Base-by-base conservation (phyloP, 2,329 filamentous ascomycete genomes). In the Cladosporium sphaerospermum region DNA sequence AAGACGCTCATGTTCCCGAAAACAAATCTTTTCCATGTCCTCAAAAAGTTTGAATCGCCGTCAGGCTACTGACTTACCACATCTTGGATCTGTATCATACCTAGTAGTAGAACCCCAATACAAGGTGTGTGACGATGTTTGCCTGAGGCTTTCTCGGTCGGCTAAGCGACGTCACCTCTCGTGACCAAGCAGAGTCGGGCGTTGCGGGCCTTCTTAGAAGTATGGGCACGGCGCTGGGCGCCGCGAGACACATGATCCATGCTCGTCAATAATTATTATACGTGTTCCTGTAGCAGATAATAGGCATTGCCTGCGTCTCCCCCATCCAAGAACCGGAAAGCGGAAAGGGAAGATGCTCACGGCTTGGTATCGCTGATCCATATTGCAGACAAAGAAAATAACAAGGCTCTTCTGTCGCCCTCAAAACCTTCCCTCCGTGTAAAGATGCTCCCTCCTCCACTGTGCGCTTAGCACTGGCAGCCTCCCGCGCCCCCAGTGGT, bases 401-500 rank as follows among this genome's bases (percentile, higher is more conserved):
- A 39, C 8, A 39, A 39, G 47, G 48, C 40, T 23, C 47, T 34
- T 50, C 47, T 50, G 47, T 50, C 39, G 47, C 39, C 37, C n/a
- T 14, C 3, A 33, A 41, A 39, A 28, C 23, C 23, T 28, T 7
- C 7, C 4, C 23, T 28, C 7, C 23, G 5, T 28, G 23, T 14
- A 39, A 39, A 39, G 34, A 39, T 28, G 23, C 36, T 39, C n/a
- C 36, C 9, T 16, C 39, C 37, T 43, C 48, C 18, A 10, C 48
- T 51, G 40, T 43, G 16, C 36, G 36, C 36, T 39, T 78, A 88
- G 69, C 84, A 87, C 65, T 82, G 81, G 74, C 84, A 88, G 44
- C 77, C 75, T 54, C 76, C 78, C 13, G 77, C 77, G 44, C 77
- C 75, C 55, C 75, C 78, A 16, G 77, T 77, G 67, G 83, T 78